Conservation (phyloP, 164 flowering plant genomes). For the Buxus sempervirens region DNA sequence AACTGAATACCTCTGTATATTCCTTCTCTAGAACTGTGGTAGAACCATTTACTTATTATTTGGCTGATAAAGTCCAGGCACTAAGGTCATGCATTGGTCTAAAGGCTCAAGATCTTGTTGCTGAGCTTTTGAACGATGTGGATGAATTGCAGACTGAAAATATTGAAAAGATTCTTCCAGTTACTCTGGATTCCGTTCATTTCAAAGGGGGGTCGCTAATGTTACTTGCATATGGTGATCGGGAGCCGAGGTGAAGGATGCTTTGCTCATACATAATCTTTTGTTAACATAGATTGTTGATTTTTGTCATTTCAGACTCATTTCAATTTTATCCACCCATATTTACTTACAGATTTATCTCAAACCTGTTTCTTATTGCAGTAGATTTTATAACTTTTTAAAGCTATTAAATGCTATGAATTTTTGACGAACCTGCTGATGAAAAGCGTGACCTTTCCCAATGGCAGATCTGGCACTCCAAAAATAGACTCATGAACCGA, state of each 20-base stretch:
- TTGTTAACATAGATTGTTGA: not conserved
- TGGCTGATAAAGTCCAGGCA: constrained; percentile 39
- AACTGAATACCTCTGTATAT: constrained; percentile 27
- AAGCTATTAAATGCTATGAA: no score
- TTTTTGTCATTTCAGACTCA: not conserved
- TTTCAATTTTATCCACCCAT: not conserved
- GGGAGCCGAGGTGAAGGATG: constrained; percentile 69
- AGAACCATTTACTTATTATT: constrained; percentile 32
- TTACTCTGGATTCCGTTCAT: constrained; percentile 78
- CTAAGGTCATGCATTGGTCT: constrained; percentile 44
- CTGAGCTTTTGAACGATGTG: constrained; percentile 53
- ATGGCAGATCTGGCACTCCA: no score
- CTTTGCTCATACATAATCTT: constrained; percentile 2
- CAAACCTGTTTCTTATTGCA: not conserved
- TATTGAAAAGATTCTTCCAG: constrained; percentile 64
- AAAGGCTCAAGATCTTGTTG: constrained; percentile 47
- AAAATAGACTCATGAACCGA: no score
- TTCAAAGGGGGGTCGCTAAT: constrained; percentile 80
- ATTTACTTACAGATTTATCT: not conserved
- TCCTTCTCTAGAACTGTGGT: constrained; percentile 20
- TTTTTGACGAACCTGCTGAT: no score
- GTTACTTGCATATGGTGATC: constrained; percentile 86
- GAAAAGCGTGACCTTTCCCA: no score
- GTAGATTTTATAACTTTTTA: no score
- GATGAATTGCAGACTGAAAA: constrained; percentile 47